Evolutionary conservation across 2,329 filamentous ascomycete genomes (phyloP), one percentile per base, ranked within the genome.

Genomic region (Botrytis fabae): DNA sequence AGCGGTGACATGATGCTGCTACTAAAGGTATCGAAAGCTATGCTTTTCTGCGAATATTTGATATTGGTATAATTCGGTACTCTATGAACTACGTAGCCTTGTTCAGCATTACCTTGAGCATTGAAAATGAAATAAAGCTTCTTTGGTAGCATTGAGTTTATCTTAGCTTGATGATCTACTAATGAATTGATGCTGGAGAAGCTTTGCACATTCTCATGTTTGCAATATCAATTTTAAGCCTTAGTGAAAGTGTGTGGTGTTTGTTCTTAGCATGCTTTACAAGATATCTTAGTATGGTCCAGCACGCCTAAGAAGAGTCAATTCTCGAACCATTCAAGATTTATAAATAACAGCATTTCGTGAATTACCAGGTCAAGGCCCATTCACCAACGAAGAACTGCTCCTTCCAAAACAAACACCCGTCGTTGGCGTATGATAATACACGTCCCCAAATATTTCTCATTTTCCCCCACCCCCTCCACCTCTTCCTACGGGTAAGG

Each of bases 11-110:
- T 14, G 4, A 14, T 4, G 1, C 1, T 10, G 4, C 22, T 51
- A 51, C 4, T 1, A 25, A 6, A 6, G 22, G n/a, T 14, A 25
- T 25, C 9, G 4, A 12, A 22, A 14, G 22, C 10, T 14, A 6
- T 25, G 1, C 1, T 12, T 25, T n/a, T 5, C 46, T n/a, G 5
- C 4, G 1, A 5, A 12, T 1, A 0, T 51, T 25, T 10, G n/a
- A 9, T 14, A 0, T 2, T 51, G 10, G 12, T n/a, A 51, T 51
- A 25, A 1, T 10, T 14, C 4, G 12, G 8, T 25, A 6, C 10
- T 14, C 0, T 25, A 51, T 25, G 12, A 5, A 51, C 4, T 25
- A 25, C 12, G 46, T 2, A 51, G 22, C 22, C 4, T 6, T 51
- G 10, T 51, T 51, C 12, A 10, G 22, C 10, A 22, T 51, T 5